Percentiles rank a stretch among this genome's conserved stretches.
These are phyloP conservation scores for Rhipidocladum racemiflorum DNA, from an alignment of 176 grass and related monocot genomes.

Conservation along the genomic window DNA sequence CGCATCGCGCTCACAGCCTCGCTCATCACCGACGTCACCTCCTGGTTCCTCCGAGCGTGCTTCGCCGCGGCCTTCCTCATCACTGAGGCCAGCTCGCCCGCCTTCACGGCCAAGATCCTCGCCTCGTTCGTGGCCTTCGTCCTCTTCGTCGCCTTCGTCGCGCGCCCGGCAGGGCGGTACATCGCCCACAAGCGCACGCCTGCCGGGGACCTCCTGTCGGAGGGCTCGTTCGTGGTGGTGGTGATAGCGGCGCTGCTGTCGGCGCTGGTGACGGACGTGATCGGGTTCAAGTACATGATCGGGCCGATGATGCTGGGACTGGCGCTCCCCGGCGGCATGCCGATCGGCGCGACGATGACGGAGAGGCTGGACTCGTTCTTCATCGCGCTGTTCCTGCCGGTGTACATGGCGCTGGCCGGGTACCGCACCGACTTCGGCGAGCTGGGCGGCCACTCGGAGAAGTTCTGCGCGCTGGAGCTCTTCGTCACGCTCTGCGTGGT, in stretches of 20 bases:
- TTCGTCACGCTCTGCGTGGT: constrained; percentile 57
- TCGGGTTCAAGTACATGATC: constrained; percentile 67
- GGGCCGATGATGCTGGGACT: constrained; percentile 69
- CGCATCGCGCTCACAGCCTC: constrained; percentile 68
- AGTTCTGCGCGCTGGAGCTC: constrained; percentile 61
- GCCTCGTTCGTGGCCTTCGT: constrained; percentile 33
- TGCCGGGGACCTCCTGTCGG: constrained; percentile 32
- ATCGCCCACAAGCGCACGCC: constrained; percentile 38
- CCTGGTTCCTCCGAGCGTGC: constrained; percentile 47
- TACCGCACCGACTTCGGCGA: constrained; percentile 66
- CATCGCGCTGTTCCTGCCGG: constrained; percentile 61
- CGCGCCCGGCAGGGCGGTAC: constrained; percentile 32
- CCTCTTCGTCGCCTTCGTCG: constrained; percentile 43
- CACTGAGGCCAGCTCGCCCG: constrained; percentile 20
- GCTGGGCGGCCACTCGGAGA: constrained; percentile 20
- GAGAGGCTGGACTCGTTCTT: constrained; percentile 76
- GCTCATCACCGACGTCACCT: constrained; percentile 62
- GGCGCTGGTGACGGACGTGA: constrained; percentile 54
- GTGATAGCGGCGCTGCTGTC: constrained; percentile 51
- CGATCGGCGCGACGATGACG: constrained; percentile 66
- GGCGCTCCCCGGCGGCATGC: constrained; percentile 69
- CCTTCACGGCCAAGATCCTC: constrained; percentile 24
- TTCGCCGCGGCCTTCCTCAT: constrained; percentile 19
- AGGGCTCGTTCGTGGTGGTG: constrained; percentile 57
- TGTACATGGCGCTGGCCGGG: constrained; percentile 62